Evolutionary conservation across 768 basidiomycete genomes (phyloP).

Genomic region (Chalciporus pseudorubinellus): DNA sequence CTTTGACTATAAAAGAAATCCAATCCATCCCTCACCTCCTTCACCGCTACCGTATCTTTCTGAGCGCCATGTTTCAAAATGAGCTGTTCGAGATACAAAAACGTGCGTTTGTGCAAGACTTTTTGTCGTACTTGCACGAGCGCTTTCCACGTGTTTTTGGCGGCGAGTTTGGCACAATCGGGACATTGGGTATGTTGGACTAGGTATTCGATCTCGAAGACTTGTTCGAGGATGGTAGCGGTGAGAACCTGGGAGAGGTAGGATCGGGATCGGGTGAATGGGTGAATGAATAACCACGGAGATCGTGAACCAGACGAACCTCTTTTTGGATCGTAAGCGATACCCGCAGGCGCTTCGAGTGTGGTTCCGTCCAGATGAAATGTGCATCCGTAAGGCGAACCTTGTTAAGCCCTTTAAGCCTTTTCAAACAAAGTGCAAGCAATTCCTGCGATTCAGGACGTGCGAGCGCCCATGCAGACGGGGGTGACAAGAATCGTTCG

Average conservation of each 20-base stretch:
- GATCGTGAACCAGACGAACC: conserved; percentile 48
- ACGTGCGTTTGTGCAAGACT: conserved; percentile 96
- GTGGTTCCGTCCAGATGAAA: conserved; percentile 99
- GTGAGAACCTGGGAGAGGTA: conserved; percentile 66
- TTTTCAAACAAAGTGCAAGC: conserved; percentile 90
- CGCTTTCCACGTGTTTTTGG: conserved; percentile 99
- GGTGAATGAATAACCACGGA: neutral
- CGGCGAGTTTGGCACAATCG: conserved; percentile 89
- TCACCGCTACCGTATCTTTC: conserved; percentile 91
- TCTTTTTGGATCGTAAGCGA: conserved; percentile 99
- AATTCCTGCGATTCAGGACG: conserved; percentile 91
- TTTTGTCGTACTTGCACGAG: conserved; percentile 99
- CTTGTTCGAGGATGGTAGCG: conserved; percentile 93
- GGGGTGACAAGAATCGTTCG: conserved; percentile 92
- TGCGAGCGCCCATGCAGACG: conserved; percentile 80
- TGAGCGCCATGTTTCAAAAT: conserved; percentile 96
- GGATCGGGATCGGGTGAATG: conserved; percentile 13
- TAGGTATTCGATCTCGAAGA: conserved; percentile 94
- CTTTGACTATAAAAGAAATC: conserved; percentile 95
- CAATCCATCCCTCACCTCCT: conserved; percentile 90
- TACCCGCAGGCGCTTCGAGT: conserved; percentile 88
- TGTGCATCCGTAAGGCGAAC: conserved; percentile 97
- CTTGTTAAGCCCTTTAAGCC: conserved; percentile 90
- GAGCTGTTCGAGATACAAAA: conserved; percentile 94
- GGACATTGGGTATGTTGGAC: conserved; percentile 95